Base-by-base conservation (phyloP, 2,329 filamentous ascomycete genomes). In the Hypoxylon sp. region DNA sequence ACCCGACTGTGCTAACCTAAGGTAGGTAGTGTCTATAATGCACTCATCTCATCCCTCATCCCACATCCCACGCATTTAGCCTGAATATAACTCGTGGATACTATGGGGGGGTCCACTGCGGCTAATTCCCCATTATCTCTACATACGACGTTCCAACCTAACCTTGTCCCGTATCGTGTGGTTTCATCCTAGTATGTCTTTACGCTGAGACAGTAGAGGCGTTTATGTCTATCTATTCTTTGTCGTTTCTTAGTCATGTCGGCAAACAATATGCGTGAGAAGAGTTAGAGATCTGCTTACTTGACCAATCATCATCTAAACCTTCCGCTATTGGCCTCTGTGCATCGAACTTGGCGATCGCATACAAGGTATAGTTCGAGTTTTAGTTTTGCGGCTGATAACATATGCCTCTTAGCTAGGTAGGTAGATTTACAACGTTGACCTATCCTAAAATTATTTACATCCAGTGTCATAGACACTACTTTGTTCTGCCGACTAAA, bases 71-170 rank as follows among this genome's bases (percentile, higher is more conserved):
- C 47, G 19, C 39, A 69, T 71, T 71, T 71, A 71, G 69, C 63
- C 69, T 71, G 48, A 71, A 71, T 71, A 33, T 37, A 26, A 48
- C 13, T 60, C 66, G 66, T 66, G 66, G 58, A 39, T 58, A 65
- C 44, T 56, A 62, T 63, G 54, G 63, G 61, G 63, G 62, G 65
- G 31, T 65, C 65, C 63, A 69, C 66, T 67, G 63, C 69, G 69
- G 69, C 66, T 70, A 70, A 69, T 70, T 65, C 44, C 42, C 26
- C n/a, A 57, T 62, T 53, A 53, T 68, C 62, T 60, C 51, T 59
- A 24, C 33, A 52, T 60, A 29, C 33, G 26, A 56, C 54, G 46
- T 47, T 10, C 35, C 54, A 26, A 50, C 17, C 51, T 60, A 26
- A 59, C 33, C 53, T 56, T n/a, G 51, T 63, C 44, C 61, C 37